Evolutionary conservation across 2,329 filamentous ascomycete genomes (phyloP), one percentile per base, ranked within the genome.

Genomic region (Tricladium varicosporioides): DNA sequence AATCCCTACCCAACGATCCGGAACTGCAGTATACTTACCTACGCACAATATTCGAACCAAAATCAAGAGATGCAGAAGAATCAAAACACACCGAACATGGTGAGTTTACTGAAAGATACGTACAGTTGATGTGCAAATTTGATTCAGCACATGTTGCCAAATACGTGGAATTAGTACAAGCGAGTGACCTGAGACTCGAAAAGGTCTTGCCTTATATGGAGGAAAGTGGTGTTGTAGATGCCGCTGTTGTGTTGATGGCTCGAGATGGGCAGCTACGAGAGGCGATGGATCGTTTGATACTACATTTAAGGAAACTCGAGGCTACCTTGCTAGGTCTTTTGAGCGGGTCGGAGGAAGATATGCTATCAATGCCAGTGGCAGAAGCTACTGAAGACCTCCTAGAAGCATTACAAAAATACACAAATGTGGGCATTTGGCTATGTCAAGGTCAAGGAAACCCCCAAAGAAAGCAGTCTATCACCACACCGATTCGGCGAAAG

Each of bases 401-500:
- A 3, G 82, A 85, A 56, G 86, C 88, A 0, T 76, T 99, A 15
- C 87, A 95, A 60, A 97, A 96, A 70, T 97, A 96, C 73, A 85
- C 88, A 1, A 87, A 92, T 62, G 91, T 99, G 1, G 94, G 95
- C 13, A 93, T 96, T 51, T 99, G 94, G 94, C 78, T 99, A 11
- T 97, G 94, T 66, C 91, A 95, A 72, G 85, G 88, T 1, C 91
- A 96, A 70, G 91, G 84, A 49, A 89, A 88, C 67, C 82, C 80
- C 0, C 73, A 77, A 5, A 70, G 71, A 49, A 59, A 53, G 18
- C 59, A 58, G 55, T 2, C 48, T 73, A 74, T 58, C 66, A 70
- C 53, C 77, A 72, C 62, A 71, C 74, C 16, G 76, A 85, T 62
- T 76, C 83, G 72, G 72, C 82, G 72, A 58, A 80, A 82, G 54